phyloP scores from a whole-genome alignment of 2,329 filamentous ascomycete species.

The Myotisia sp. region DNA sequence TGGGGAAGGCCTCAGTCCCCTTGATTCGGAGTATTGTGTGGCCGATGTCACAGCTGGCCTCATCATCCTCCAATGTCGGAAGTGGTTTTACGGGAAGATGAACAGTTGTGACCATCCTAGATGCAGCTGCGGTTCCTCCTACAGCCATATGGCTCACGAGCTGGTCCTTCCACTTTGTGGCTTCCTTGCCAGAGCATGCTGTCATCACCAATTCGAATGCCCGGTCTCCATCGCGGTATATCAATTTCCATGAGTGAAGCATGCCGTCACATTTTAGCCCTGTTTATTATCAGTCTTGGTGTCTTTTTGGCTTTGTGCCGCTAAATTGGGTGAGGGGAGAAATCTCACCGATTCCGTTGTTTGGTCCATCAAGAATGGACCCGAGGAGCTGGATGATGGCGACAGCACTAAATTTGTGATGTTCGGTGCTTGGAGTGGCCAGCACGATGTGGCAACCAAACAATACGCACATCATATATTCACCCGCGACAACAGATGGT shows the following conservation, averaged over 20 bases:
- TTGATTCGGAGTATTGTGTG: conserved; percentile 10
- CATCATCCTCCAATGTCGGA: conserved; percentile 59
- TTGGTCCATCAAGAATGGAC: too few species aligned
- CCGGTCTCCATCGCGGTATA: conserved; percentile 63
- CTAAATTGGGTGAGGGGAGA: too few species aligned
- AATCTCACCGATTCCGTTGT: conserved; percentile 61
- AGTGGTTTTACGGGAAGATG: conserved; percentile 9
- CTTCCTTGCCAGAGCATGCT: conserved; percentile 68
- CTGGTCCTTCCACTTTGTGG: conserved; percentile 62
- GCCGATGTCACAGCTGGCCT: conserved; percentile 19
- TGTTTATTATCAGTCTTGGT: conserved; percentile 25
- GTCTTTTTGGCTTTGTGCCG: too few species aligned
- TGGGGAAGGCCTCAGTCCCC: conserved; percentile 11
- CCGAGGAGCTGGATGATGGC: conserved; percentile 62
- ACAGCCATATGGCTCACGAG: conserved; percentile 41
- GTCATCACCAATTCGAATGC: conserved; percentile 77
- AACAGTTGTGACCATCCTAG: conserved; percentile 9
- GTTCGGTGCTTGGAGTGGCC: conserved; percentile 50
- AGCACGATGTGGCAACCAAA: conserved; percentile 69
- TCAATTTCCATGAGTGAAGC: conserved; percentile 79
- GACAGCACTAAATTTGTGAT: conserved; percentile 56
- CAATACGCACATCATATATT: conserved; percentile 74
- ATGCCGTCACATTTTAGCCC: conserved; percentile 78
- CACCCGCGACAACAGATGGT: conserved; percentile 51
- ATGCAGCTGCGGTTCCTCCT: conserved; percentile 22